Conservation (phyloP, 1,284 basidiomycete genomes). For the Cutaneotrichosporon cutaneum region DNA sequence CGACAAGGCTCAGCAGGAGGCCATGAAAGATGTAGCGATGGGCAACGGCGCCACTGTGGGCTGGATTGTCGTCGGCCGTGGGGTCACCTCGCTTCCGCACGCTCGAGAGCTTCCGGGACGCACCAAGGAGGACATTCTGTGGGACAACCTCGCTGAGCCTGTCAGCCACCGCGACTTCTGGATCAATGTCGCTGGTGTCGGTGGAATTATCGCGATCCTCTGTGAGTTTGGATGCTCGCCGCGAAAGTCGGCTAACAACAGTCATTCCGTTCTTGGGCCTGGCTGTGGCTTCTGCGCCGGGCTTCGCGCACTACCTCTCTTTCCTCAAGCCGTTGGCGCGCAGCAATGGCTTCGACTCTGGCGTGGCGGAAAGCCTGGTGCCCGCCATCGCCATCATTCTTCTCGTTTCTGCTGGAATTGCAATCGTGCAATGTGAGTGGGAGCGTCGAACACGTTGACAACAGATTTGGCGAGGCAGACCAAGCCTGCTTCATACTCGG, state of each 20-base stretch:
- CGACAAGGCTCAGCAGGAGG: slow-evolving; percentile 62
- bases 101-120: slow-evolving; percentile 69
- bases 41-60: slow-evolving; percentile 60
- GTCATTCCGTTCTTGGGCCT: slow-evolving; percentile 68
- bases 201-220: slow-evolving; percentile 60
- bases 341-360: slow-evolving; percentile 59
- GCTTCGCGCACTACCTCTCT: slow-evolving; percentile 64
- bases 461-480: slow-evolving; percentile 50
- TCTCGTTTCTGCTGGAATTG: slow-evolving; percentile 61
- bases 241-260: slow-evolving; percentile 44
- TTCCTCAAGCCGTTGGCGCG: slow-evolving; percentile 63
- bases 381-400: slow-evolving; percentile 64
- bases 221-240: slow-evolving; percentile 62
- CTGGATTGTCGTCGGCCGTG: slow-evolving; percentile 71
- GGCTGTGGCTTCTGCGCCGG: slow-evolving; percentile 65
- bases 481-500: slow-evolving; percentile 64
- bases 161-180: slow-evolving; percentile 61
- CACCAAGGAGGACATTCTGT: slow-evolving; percentile 74
- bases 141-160: slow-evolving; percentile 68
- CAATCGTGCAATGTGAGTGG: slow-evolving; percentile 61
- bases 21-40: slow-evolving; percentile 61
- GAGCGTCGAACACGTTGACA: not conserved
- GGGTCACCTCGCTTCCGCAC: slow-evolving; percentile 63
- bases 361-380: slow-evolving; percentile 65
- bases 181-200: slow-evolving; percentile 58